phyloP scores from a whole-genome alignment of 2,329 filamentous ascomycete species.

The Aotearoamyces nothofagi region DNA sequence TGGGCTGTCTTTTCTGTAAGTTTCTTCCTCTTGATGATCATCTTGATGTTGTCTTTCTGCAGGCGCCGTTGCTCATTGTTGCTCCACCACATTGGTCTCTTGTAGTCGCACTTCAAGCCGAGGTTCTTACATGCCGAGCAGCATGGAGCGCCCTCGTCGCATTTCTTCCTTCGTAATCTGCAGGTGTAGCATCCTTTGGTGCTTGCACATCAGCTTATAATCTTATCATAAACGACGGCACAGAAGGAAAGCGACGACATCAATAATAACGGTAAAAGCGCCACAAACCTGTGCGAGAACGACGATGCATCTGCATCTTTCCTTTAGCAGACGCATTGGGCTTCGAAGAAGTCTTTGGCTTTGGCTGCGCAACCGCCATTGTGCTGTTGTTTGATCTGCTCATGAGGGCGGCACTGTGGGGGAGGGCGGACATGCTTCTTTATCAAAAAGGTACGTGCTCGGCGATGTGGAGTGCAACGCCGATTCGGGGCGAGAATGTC shows the following conservation, averaged over 20 bases:
- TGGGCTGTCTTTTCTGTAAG: constrained; percentile 65
- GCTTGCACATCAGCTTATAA: no score
- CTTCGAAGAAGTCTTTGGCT: constrained; percentile 42
- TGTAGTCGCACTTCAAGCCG: constrained; percentile 85
- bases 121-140: constrained; percentile 55
- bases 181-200: constrained; percentile 53
- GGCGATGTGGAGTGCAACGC: constrained; percentile 8
- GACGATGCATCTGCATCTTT: constrained; percentile 78
- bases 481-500: constrained; percentile 9
- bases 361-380: constrained; percentile 48
- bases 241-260: no score
- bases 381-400: constrained; percentile 18
- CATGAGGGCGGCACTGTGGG: constrained; percentile 38
- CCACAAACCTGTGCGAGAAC: constrained; percentile 80
- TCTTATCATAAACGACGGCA: no score
- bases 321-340: constrained; percentile 42
- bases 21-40: constrained; percentile 95
- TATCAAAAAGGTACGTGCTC: no score
- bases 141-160: constrained; percentile 46
- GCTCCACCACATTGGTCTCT: constrained; percentile 93
- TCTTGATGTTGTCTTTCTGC: constrained; percentile 94
- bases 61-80: constrained; percentile 73
- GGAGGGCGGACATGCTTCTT: no score
- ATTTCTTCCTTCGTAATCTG: constrained; percentile 53
- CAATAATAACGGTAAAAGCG: constrained; percentile 7